Evolutionary conservation across 805 yeast species (phyloP).

Genomic region (Teunomyces cretensis): DNA sequence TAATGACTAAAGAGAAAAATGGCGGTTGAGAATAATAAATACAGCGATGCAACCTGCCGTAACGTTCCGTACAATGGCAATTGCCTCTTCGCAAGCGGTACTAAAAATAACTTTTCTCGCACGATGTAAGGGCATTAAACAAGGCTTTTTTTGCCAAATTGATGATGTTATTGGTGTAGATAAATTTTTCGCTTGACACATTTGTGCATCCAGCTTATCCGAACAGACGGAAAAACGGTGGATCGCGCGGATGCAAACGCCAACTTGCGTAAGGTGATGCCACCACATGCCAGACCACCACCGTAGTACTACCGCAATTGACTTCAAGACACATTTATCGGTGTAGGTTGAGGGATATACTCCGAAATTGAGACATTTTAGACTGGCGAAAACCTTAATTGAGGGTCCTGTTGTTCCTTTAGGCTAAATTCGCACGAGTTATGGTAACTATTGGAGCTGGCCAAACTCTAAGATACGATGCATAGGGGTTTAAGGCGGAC

Average conservation of each 20-base stretch:
- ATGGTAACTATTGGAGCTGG: too few species aligned
- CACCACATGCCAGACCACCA: too few species aligned
- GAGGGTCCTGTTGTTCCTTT: too few species aligned
- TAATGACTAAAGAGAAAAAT: background rate
- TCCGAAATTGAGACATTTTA: too few species aligned
- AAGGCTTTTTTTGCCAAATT: too few species aligned
- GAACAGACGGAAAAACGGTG: background rate
- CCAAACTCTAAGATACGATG: too few species aligned
- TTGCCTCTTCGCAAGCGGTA: background rate
- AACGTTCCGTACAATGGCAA: background rate
- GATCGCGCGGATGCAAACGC: background rate
- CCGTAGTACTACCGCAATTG: background rate
- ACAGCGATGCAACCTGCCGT: background rate
- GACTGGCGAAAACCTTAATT: too few species aligned
- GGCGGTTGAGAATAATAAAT: background rate
- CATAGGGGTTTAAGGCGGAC: too few species aligned
- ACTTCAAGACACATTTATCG: background rate
- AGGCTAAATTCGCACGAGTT: too few species aligned
- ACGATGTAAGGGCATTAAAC: background rate
- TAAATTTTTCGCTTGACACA: background rate
- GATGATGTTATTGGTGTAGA: background rate
- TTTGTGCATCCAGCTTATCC: conserved; percentile 1
- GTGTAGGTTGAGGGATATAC: too few species aligned
- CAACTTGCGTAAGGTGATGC: background rate
- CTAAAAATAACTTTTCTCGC: background rate